These are phyloP conservation scores for Alloascoidea africana DNA, from an alignment of 805 yeast species.

Conservation along the genomic window DNA sequence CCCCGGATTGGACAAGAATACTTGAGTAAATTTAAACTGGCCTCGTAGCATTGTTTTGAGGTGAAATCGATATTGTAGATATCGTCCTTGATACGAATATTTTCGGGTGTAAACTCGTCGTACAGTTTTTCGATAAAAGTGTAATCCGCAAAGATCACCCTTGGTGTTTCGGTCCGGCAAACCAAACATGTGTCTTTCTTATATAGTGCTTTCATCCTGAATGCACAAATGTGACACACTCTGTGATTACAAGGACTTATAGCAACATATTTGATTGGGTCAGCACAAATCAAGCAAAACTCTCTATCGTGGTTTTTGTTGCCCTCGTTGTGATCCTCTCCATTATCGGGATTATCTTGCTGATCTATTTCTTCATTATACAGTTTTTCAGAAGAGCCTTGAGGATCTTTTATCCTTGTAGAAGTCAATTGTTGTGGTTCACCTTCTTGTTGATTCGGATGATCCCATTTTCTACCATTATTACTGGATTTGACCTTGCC, in stretches of 20 bases:
- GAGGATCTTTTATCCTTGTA: too few species aligned
- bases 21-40: constrained; percentile 35
- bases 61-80: constrained; percentile 48
- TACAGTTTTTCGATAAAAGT: constrained; percentile 18
- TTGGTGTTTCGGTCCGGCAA: constrained; percentile 49
- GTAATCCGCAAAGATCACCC: constrained; percentile 42
- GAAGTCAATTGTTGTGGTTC: too few species aligned
- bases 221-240: constrained; percentile 70
- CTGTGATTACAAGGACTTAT: constrained; percentile 73
- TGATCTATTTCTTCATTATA: too few species aligned
- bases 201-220: constrained; percentile 73
- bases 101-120: constrained; percentile 19
- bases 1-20: constrained; percentile 36
- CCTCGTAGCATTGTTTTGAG: constrained; percentile 27
- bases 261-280: constrained; percentile 45
- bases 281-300: constrained; percentile 76
- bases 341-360: too few species aligned
- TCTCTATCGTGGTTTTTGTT: constrained; percentile 14
- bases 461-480: too few species aligned
- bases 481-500: too few species aligned
- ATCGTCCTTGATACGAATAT: constrained; percentile 22
- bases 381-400: too few species aligned
- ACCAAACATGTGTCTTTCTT: constrained; percentile 62
- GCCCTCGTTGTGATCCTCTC: too few species aligned
- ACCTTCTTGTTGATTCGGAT: too few species aligned